Evolutionary conservation across 192 early-diverging fungal genomes (phyloP).

Genomic region (Chytriomyces sp.): DNA sequence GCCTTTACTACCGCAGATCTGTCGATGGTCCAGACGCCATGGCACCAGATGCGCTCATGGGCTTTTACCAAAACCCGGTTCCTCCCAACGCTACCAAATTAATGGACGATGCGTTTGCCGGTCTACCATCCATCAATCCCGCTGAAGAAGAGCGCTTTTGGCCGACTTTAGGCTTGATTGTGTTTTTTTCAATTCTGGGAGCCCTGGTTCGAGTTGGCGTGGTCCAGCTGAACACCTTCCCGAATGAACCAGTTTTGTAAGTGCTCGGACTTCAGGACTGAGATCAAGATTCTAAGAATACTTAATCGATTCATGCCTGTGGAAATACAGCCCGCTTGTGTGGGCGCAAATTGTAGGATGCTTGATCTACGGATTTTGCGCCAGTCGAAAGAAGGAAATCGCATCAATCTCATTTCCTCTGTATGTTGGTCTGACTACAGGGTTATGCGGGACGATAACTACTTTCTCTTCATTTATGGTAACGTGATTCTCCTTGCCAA

Average conservation of each 20-base stretch:
- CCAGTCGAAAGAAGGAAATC: background rate
- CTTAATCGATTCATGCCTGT: background rate
- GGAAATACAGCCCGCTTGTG: background rate
- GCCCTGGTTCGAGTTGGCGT: conserved; percentile 15
- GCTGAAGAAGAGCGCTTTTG: conserved; percentile 5
- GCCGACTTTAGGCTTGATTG: background rate
- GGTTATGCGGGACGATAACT: conserved; percentile 29
- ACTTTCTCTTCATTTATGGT: conserved; percentile 31
- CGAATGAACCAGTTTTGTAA: conserved; percentile 20
- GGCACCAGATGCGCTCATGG: background rate
- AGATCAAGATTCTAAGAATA: background rate
- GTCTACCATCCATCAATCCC: background rate
- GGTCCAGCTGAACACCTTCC: conserved; percentile 14
- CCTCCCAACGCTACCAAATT: too few species aligned
- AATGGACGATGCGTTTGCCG: too few species aligned
- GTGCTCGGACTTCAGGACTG: background rate
- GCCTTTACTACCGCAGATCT: too few species aligned
- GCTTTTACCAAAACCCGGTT: too few species aligned
- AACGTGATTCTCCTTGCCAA: background rate
- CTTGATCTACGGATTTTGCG: conserved; percentile 18
- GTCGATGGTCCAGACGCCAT: background rate
- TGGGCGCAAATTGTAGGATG: conserved; percentile 32
- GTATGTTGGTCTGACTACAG: conserved; percentile 27
- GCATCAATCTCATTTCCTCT: conserved; percentile 8
- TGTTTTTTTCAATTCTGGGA: conserved; percentile 1